Base-by-base conservation (phyloP, 1,284 basidiomycete species). In the Ceratobasidium sp. region DNA sequence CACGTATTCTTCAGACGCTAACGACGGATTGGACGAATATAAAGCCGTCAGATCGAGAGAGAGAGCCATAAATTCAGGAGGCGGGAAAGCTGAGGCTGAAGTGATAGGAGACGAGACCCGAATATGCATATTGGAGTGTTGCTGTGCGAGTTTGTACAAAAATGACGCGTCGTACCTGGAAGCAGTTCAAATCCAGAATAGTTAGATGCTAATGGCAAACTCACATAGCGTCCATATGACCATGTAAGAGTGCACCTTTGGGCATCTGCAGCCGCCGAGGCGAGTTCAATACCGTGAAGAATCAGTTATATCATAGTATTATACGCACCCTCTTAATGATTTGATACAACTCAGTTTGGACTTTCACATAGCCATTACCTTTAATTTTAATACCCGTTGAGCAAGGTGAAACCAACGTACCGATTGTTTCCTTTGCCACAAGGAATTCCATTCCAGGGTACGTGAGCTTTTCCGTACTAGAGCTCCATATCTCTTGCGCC, bases 381-480 rank as follows among this genome's bases (percentile, higher is more conserved):
- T 86, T 38, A 11, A 38, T 38, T 5, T 38, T 11, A 38, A 89
- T 90, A 61, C 73, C 46, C 5, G 35, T 50, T 26, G 18, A 41
- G 50, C 13, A 58, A 2, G 21, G 26, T 28, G n/a, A 32, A 38
- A 41, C 21, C 21, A 49, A 46, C 52, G 47, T 43, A 73, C 64
- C 18, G 23, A 66, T 66, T 16, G 49, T 66, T 3, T 49, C 44
- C 76, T 73, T 71, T 81, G 90, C 89, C 63, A 88, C 91, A 74
- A 91, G 80, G 76, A 91, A 92, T 76, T 88, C 89, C 90, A 91
- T 91, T 38, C 91, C 91, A 49, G 90, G 89, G 76, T 91, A 91
- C 0, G 87, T 83, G 26, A 88, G 81, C 14, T 82, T 82, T n/a
- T 84, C 82, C 76, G 87, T 82, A 16, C 88, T 84, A 52, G 81